Evolutionary conservation across 768 basidiomycete species (phyloP).

Genomic region (Lactifluus volemus): DNA sequence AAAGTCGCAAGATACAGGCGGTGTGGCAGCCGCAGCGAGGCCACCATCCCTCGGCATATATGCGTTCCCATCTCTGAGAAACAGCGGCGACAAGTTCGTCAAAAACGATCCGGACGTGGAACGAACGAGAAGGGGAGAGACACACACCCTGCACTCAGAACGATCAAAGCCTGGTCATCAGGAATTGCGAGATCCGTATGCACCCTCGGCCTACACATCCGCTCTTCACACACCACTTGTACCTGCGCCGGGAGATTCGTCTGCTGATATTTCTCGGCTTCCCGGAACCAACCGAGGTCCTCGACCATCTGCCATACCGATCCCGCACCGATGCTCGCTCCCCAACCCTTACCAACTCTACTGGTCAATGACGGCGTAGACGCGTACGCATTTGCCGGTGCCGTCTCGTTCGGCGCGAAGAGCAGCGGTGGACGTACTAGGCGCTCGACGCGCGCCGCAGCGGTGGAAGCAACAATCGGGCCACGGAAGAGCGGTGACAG

Average conservation of each 20-base stretch:
- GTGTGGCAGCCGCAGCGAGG: conserved; percentile 37
- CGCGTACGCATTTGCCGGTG: conserved; percentile 51
- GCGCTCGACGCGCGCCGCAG: conserved; percentile 42
- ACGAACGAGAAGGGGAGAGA: conserved; percentile 13
- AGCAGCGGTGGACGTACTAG: conserved; percentile 41
- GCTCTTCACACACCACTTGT: background rate
- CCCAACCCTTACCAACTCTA: conserved; percentile 62
- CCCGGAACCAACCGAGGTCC: conserved; percentile 73
- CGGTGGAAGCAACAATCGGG: conserved; percentile 19
- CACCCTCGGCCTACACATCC: conserved; percentile 39
- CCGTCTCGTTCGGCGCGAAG: conserved; percentile 36
- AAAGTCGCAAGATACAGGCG: conserved; percentile 51
- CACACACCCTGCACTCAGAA: conserved; percentile 39
- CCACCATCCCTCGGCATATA: conserved; percentile 50
- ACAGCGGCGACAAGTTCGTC: background rate
- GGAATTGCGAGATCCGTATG: conserved; percentile 37
- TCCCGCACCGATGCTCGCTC: conserved; percentile 64
- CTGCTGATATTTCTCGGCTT: conserved; percentile 36
- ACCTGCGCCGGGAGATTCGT: background rate
- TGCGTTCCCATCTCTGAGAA: conserved; percentile 41
- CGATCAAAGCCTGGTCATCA: conserved; percentile 25
- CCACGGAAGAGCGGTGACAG: conserved; percentile 50
- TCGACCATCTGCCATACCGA: conserved; percentile 75
- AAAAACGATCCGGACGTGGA: background rate
- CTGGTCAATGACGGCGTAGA: conserved; percentile 38